Evolutionary conservation across 2,329 filamentous ascomycete genomes (phyloP).

Genomic region (Tolypocladium pustulatum): DNA sequence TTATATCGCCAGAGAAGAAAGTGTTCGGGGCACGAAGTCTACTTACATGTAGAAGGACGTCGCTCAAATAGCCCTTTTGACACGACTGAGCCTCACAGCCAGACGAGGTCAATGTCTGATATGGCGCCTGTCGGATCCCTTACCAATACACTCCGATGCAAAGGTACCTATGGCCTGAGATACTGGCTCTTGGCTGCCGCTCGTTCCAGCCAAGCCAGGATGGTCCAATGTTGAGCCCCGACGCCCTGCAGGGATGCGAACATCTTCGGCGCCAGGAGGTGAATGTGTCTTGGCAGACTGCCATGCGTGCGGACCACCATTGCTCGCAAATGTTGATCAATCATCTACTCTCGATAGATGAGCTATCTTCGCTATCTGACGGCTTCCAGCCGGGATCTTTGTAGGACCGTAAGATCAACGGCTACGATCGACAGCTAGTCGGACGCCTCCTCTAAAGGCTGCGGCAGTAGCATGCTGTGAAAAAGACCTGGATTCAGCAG

Average conservation of each 20-base stretch:
- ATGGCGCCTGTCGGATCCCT: background rate
- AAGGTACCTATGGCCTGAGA: background rate
- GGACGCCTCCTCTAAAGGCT: background rate
- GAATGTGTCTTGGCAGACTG: conserved; percentile 1
- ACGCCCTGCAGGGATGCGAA: background rate
- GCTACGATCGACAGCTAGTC: background rate
- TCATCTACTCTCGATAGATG: background rate
- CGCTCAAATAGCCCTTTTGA: background rate
- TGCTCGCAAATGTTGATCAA: background rate
- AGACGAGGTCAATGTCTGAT: background rate
- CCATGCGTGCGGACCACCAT: background rate
- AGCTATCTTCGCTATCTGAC: background rate
- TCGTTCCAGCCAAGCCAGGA: conserved; percentile 1
- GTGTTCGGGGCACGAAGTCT: background rate
- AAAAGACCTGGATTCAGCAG: background rate
- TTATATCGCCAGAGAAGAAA: background rate
- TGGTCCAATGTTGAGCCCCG: background rate
- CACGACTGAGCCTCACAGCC: background rate
- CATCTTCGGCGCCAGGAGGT: background rate
- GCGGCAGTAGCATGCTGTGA: background rate
- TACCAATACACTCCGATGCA: background rate
- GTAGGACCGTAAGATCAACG: background rate
- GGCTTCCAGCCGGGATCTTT: background rate
- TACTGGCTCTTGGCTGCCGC: conserved; percentile 1
- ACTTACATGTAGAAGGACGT: background rate